Conservation (phyloP, 306 rosid genomes). For the Quercus variabilis region DNA sequence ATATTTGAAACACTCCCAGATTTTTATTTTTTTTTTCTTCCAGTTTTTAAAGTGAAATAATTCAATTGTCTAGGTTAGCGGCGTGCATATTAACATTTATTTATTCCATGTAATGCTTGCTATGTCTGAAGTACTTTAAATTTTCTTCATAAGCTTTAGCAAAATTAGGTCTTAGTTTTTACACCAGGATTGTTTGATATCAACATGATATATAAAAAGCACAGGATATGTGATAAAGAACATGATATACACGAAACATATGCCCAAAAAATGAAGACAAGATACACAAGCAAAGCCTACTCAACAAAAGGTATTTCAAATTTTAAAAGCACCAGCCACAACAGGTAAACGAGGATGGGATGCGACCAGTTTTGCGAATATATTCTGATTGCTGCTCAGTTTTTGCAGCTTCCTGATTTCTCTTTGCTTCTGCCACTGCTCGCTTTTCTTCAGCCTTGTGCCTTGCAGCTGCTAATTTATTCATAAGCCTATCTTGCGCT, state of each 20-base stretch:
- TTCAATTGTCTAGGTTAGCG: not conserved
- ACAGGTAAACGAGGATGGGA: constrained; percentile 67
- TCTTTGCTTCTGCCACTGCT: constrained; percentile 75
- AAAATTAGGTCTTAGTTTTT: not conserved
- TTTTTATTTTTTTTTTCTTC: no score
- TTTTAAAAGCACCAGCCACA: constrained; percentile 67
- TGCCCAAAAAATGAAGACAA: not conserved
- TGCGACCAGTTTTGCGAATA: constrained; percentile 75
- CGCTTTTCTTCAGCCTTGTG: constrained; percentile 90
- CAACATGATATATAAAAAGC: not conserved
- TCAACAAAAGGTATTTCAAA: not conserved
- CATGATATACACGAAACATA: not conserved
- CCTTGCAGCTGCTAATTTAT: constrained; percentile 72
- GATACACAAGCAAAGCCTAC: not conserved
- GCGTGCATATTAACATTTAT: not conserved
- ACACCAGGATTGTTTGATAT: constrained; percentile 6
- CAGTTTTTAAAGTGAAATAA: no score
- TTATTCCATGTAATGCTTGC: not conserved
- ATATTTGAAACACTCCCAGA: no score
- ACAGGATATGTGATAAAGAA: not conserved
- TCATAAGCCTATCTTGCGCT: constrained; percentile 77
- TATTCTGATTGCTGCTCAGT: constrained; percentile 76
- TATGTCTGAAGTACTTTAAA: not conserved
- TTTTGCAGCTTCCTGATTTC: constrained; percentile 64
- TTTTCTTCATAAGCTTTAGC: not conserved